Evolutionary conservation across 768 basidiomycete species (phyloP), one percentile per base, ranked within the genome.

Genomic region (Tylopilus felleus): DNA sequence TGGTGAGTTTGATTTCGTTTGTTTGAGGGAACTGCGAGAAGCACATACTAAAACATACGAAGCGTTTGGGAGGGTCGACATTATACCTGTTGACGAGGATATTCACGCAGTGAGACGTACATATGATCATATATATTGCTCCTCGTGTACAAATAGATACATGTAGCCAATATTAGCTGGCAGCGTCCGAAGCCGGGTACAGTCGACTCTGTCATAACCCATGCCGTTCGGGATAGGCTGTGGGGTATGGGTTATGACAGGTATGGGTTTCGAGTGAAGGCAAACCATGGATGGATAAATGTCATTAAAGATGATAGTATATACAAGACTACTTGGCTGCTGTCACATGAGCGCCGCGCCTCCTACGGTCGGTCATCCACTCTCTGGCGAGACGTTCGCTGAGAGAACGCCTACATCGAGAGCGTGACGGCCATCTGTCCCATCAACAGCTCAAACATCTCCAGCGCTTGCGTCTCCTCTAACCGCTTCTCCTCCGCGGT

Each of bases 1-100:
- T 87, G 50, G 78, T 79, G 55, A 66, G 78, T 54, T 8, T 23
- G 23, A 14, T 49, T 49, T 16, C 8, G 14, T 4, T 28, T n/a
- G 28, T 13, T 52, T 0, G 25, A 17, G 10, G n/a, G 28, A 23
- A 55, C 8, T 22, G 50, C 27, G 4, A 27, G 10, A 39, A n/a
- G 22, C 0, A 8, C 10, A 22, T 17, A 25, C 44, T 57, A 14
- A 67, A 7, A 14, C 28, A 36, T 39, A 27, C 48, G 8, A 69
- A 86, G 78, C 77, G 85, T 17, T 79, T 88, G 52, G 54, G 77
- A 14, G 83, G 82, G 27, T 83, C 83, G 9, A 83, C 81, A 3
- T 64, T 81, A 35, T 86, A 81, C 64, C 69, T 80, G 28, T 59
- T 80, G 50, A 75, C 74, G 8, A 71, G 77, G 25, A 65, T 82